Base-by-base conservation (phyloP, 202 grass and related monocot genomes). In the Digitaria exilis region DNA sequence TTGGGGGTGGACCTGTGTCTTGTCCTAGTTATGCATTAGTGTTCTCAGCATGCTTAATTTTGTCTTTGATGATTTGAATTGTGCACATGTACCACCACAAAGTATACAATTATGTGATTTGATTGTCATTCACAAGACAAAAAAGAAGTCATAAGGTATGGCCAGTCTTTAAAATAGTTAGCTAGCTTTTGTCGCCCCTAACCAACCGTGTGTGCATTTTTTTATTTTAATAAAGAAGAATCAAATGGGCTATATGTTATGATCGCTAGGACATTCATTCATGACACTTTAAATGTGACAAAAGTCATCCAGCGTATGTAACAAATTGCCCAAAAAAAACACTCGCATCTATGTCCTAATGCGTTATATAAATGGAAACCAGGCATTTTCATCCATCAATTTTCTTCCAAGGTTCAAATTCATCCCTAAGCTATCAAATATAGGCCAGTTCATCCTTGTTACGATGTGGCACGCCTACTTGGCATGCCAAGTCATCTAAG, bases 1-100 rank as follows among this genome's bases (percentile, higher is more conserved):
- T 48, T 28, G 29, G 60, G 60, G 25, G 57, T 70, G 76, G 69
- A 51, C 58, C 26, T 46, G 45, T 78, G 66, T 37, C 55, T 30
- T 81, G 60, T 69, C 42, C 24, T 11, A 1, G 0, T 18, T 19
- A 50, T 50, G 21, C 35, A 52, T 54, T 19, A 16, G 11, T 59
- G 80, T 80, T 57, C 26, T 25, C 19, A 2, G 6, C 2, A 6
- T 0, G 19, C 11, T 32, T n/a, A n/a, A n/a, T n/a, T 48, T 43
- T 48, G 22, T 57, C 55, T 78, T 51, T 39, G 12, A 6, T 22
- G 7, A 60, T 2, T 3, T 70, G 22, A 6, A n/a, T 7, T 39
- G 37, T 39, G 37, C 19, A 37, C 49, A 24, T 32, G 30, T 19
- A 34, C 10, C 22, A 70, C 42, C 32, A 12, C n/a, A 26, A 59